A percentile compares a stretch with the other conserved stretches of the same genome.
phyloP scores from a whole-genome alignment of 2,329 filamentous ascomycete genomes.

The Malbranchea zuffiana region DNA sequence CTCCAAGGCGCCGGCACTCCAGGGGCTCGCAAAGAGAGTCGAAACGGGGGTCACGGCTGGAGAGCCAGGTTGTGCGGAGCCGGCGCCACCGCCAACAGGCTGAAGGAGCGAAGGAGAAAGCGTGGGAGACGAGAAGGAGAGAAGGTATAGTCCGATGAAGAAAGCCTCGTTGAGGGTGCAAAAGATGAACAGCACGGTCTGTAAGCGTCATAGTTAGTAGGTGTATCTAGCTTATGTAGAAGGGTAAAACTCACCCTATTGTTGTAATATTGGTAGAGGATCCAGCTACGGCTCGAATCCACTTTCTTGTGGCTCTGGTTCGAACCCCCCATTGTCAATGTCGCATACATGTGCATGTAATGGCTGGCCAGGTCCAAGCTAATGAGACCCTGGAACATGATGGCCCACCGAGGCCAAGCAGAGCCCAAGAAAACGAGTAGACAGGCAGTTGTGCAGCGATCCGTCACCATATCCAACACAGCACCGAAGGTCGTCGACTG shows the following conservation, averaged over 20 bases:
- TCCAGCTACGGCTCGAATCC: constrained; percentile 73
- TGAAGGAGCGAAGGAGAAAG: constrained; percentile 74
- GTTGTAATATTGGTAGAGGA: constrained; percentile 92
- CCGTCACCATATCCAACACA: constrained; percentile 97
- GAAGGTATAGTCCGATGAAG: constrained; percentile 95
- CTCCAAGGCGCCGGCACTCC: constrained; percentile 85
- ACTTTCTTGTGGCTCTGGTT: constrained; percentile 85
- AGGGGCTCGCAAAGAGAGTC: constrained; percentile 75
- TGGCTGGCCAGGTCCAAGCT: constrained; percentile 88
- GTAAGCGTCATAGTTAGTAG: constrained; percentile 1
- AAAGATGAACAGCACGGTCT: constrained; percentile 84
- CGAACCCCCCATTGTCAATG: constrained; percentile 72
- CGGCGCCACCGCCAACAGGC: constrained; percentile 43
- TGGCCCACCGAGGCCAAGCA: constrained; percentile 86
- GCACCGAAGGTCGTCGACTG: constrained; percentile 94
- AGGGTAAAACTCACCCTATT: constrained; percentile 64
- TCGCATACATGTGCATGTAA: constrained; percentile 99
- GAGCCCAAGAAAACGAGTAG: constrained; percentile 88
- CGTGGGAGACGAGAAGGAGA: constrained; percentile 86
- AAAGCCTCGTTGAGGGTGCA: constrained; percentile 90
- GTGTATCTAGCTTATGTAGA: neutral
- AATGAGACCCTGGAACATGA: constrained; percentile 89
- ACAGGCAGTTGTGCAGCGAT: constrained; percentile 92
- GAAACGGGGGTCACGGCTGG: constrained; percentile 58
- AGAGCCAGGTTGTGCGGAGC: constrained; percentile 50